phyloP scores from a whole-genome alignment of 805 yeast species.

The Helenozyma baotianmanensis region DNA sequence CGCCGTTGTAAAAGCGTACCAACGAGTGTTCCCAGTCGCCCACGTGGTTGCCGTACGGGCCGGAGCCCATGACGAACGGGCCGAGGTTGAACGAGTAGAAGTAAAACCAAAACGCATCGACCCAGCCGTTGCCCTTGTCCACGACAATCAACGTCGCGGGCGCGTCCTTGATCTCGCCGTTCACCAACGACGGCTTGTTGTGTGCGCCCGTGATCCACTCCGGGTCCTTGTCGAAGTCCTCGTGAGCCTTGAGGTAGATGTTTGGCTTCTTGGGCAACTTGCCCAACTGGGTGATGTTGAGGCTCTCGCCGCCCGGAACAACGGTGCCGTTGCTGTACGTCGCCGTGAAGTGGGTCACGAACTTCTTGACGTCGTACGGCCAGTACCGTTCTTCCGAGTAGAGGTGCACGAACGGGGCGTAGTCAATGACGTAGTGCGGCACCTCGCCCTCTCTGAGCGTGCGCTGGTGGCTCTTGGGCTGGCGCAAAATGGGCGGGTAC shows the following conservation, averaged over 20 bases:
- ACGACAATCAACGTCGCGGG: slow-evolving; percentile 80
- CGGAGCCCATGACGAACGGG: slow-evolving; percentile 95
- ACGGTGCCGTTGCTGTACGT: slow-evolving; percentile 47
- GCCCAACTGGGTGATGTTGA: slow-evolving; percentile 32
- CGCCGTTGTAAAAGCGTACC: slow-evolving; percentile 76
- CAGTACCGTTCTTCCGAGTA: slow-evolving; percentile 85
- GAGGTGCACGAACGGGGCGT: slow-evolving; percentile 75
- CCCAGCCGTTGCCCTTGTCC: slow-evolving; percentile 92
- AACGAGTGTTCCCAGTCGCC: slow-evolving; percentile 98
- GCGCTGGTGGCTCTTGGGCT: slow-evolving; percentile 29
- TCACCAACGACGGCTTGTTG: slow-evolving; percentile 64
- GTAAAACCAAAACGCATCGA: slow-evolving; percentile 95
- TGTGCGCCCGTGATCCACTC: slow-evolving; percentile 77
- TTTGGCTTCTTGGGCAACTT: slow-evolving; percentile 25
- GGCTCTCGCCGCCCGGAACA: slow-evolving; percentile 27
- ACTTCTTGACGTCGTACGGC: slow-evolving; percentile 76
- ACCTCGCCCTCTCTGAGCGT: slow-evolving; percentile 49
- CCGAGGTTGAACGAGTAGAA: slow-evolving; percentile 93
- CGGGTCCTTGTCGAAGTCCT: slow-evolving; percentile 68
- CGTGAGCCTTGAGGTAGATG: slow-evolving; percentile 59
- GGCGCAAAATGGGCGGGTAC: slow-evolving; percentile 35
- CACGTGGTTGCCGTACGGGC: slow-evolving; percentile 95
- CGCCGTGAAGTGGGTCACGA: slow-evolving; percentile 61
- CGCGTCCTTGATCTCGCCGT: slow-evolving; percentile 69
- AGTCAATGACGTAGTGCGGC: slow-evolving; percentile 59